Evolutionary conservation across 495 filamentous ascomycete genomes (phyloP), one percentile per base, ranked within the genome.

Genomic region (Trichocladium uniseriatum): DNA sequence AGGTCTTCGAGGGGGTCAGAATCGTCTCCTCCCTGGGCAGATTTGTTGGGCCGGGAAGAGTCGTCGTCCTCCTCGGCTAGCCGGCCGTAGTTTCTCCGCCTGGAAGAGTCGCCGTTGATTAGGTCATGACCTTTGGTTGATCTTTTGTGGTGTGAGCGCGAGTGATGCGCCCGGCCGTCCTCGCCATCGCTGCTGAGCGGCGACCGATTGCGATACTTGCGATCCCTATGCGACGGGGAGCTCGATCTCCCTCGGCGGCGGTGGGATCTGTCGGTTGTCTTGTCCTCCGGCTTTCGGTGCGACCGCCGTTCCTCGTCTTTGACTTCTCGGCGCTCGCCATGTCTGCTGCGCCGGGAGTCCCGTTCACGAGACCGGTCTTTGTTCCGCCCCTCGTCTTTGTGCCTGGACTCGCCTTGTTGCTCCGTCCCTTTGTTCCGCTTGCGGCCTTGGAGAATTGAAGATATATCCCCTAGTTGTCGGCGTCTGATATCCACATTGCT

Each of bases 1-100:
- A 94, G 69, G 5, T 82, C 80, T 48, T 90, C 83, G 2, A 89
- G 65, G 2, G 87, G 83, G 58, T 94, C 88, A 0, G 88, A 89
- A 27, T 86, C 82, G 24, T 65, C 61, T 6, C 60, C 56, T 1
- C 66, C 55, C 2, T 67, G 16, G 2, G n/a, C 19, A 11, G n/a
- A 21, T 14, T 19, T 41, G 16, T 39, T 38, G 5, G 31, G 1
- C 2, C 2, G 31, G 0, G 48, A 18, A 22, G 2, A 36, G 24
- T 44, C 20, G 24, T 54, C 40, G 16, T 47, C 46, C 5, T 55
- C 55, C 1, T 53, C 52, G 20, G 60, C 49, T 38, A 56, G 32
- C 16, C 58, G 48, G 1, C 52, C 52, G 35, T 58, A 55, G 38
- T 48, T 47, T 39, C 43, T 61, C 20, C 38, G 48, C 44, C 46